phyloP scores from a whole-genome alignment of 176 grass and related monocot genomes.

The Cocos nucifera region DNA sequence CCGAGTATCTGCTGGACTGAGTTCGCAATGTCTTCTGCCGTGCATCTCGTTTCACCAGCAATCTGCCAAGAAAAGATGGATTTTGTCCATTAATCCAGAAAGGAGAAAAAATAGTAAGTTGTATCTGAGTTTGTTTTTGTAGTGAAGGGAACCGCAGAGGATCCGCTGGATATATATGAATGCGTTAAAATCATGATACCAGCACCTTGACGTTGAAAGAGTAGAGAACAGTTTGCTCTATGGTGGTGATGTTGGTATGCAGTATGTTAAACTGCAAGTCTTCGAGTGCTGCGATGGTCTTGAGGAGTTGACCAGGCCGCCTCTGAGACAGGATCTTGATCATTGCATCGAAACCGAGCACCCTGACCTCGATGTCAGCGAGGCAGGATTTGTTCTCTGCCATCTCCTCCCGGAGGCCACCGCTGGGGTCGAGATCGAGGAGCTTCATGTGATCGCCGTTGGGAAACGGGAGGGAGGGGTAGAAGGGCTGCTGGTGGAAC shows the following conservation, averaged over 20 bases:
- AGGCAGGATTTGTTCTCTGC: conserved; percentile 93
- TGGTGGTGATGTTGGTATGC: conserved; percentile 97
- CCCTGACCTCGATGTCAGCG: conserved; percentile 77
- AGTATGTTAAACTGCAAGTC: conserved; percentile 83
- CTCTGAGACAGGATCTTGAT: conserved; percentile 85
- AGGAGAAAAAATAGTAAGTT: too few relatives aligned
- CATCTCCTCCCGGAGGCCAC: conserved; percentile 49
- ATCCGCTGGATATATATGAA: too few relatives aligned
- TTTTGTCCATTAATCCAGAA: neutral
- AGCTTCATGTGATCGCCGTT: conserved; percentile 23
- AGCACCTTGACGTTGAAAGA: conserved; percentile 97
- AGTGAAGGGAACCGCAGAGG: too few relatives aligned
- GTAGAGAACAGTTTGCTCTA: conserved; percentile 98
- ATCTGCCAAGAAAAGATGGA: conserved; percentile 27
- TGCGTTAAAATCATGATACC: too few relatives aligned
- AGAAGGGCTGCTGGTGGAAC: conserved; percentile 20
- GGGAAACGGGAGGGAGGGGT: conserved; percentile 42
- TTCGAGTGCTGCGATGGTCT: conserved; percentile 76
- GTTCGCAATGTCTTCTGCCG: conserved; percentile 75
- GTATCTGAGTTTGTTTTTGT: too few relatives aligned
- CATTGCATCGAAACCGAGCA: conserved; percentile 67
- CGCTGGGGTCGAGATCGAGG: conserved; percentile 42
- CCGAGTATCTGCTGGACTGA: conserved; percentile 86
- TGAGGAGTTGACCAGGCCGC: conserved; percentile 71
- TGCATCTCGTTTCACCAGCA: conserved; percentile 53